Evolutionary conservation across 345 rosid genomes (phyloP), one percentile per base, ranked within the genome.

Genomic region (Populus deltoides): DNA sequence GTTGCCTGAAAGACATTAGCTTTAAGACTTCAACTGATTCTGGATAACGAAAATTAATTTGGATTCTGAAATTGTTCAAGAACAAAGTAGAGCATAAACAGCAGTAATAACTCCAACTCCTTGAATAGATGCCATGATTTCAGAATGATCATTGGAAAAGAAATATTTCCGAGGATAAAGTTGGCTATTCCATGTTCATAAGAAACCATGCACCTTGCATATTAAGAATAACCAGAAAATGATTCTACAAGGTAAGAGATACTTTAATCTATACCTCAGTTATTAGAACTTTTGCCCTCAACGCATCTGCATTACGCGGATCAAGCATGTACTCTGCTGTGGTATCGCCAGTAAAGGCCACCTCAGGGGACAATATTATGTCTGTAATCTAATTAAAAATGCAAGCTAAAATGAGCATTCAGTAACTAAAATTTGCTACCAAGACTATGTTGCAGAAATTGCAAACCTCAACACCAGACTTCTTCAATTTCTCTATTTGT

Each of bases 301-400:
- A 85, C 1, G 99, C 98, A 87, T 95, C 99, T 66, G 99, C 91
- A 73, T 89, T 95, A 41, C 91, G 92, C 61, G 99, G 99, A 85
- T 95, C 93, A 55, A 93, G 92, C 97, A 95, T 95, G 87, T 91
- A 95, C 61, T 93, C 97, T 69, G 97, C 80, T 38, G 96, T 95
- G 68, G 99, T 95, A 82, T 95, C 98, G 75, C 99, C 99, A 13
- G 99, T 93, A 79, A 93, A 93, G 17, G 98, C 97, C 70, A 95
- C 90, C 88, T 95, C 98, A 29, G 99, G 97, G 67, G 96, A 91
- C 78, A 95, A 80, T 68, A 95, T 78, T n/a, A 82, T 87, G 66
- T 95, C 93, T 29, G 98, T 93, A 76, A 95, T 95, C 98, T 95
- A 83, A 18, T 77, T 70, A n/a, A 45, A 81, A 68, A 68, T 77